Evolutionary conservation across 768 basidiomycete genomes (phyloP).

Genomic region (Calvatia gigantea): DNA sequence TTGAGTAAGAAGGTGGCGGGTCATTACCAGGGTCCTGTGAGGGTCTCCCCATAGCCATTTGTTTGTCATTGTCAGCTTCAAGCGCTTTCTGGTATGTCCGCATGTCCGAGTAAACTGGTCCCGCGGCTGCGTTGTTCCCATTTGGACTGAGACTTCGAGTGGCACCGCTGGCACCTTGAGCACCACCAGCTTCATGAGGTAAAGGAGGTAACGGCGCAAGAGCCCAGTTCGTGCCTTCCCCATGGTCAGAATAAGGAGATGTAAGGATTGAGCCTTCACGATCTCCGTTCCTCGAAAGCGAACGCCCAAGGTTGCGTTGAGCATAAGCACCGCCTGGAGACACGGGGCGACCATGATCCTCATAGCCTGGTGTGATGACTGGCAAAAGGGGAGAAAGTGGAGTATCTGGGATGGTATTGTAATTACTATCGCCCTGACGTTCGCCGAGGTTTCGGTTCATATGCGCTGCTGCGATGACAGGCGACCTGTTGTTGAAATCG

Average conservation of each 20-base stretch:
- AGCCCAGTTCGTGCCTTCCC: not conserved
- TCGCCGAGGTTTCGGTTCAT: constrained; percentile 3
- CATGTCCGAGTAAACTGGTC: constrained; percentile 19
- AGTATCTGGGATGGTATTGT: not conserved
- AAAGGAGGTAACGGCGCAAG: not conserved
- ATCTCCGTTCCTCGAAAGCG: not conserved
- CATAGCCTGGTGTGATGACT: constrained; percentile 3
- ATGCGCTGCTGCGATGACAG: not conserved
- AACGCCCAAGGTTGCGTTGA: not conserved
- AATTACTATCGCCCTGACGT: not conserved
- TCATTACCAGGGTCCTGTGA: not conserved
- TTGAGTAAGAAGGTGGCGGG: constrained; percentile 8
- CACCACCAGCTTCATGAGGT: not conserved
- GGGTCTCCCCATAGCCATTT: not conserved
- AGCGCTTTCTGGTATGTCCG: constrained; percentile 24
- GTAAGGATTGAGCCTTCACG: constrained; percentile 6
- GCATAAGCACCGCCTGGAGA: not conserved
- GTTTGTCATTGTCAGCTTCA: constrained; percentile 17
- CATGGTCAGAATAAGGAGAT: constrained; percentile 7
- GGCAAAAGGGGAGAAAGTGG: constrained; percentile 8
- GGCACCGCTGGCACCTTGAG: not conserved
- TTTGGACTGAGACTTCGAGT: constrained; percentile 1
- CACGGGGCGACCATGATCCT: not conserved
- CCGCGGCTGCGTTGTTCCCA: not conserved
- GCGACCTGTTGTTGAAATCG: constrained; percentile 1